Evolutionary conservation across 495 filamentous ascomycete species (phyloP), one percentile per base, ranked within the genome.

Genomic region (Xylaria longipes): DNA sequence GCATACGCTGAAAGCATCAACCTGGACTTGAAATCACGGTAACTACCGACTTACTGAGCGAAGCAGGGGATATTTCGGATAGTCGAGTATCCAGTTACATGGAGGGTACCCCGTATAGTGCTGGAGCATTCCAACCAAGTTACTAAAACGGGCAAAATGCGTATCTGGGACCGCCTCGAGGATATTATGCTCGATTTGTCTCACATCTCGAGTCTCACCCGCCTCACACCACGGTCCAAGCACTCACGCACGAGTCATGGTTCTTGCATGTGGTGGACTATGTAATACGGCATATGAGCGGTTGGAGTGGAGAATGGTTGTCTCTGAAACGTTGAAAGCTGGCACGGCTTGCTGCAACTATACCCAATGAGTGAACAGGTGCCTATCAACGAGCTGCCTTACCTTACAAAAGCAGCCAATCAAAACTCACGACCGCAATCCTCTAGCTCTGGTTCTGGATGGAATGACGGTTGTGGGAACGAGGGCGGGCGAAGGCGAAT

Each of bases 311-410:
- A 11, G 68, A 37, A 50, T 14, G 43, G 41, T 5, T 41, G 25
- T 46, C 52, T 60, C 57, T 69, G 67, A 69, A 69, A 69, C 67
- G 20, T 46, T 63, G 15, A 54, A 52, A 62, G 68, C 56, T 52
- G 60, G 25, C 22, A 56, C 58, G 46, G 62, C 41, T 39, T 60
- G 62, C 61, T 66, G 69, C 62, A 58, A 50, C 50, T 58, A 56
- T 71, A 71, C 69, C 69, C 62, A 71, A 71, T 71, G 39, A 50
- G 43, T 43, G 22, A n/a, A 29, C 39, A 12, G 37, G 14, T 60
- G n/a, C 41, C 46, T 33, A 43, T 70, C 43, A 14, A 43, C 15
- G 69, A 71, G 5, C 57, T 33, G 39, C 27, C 41, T 35, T 25
- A n/a, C 43, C 33, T 11, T 7, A 41, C 50, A 37, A 43, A 22